A percentile compares a stretch with the other conserved stretches of the same genome.
Conservation (phyloP, 306 rosid species). For the Gynostemma pentaphyllum region DNA sequence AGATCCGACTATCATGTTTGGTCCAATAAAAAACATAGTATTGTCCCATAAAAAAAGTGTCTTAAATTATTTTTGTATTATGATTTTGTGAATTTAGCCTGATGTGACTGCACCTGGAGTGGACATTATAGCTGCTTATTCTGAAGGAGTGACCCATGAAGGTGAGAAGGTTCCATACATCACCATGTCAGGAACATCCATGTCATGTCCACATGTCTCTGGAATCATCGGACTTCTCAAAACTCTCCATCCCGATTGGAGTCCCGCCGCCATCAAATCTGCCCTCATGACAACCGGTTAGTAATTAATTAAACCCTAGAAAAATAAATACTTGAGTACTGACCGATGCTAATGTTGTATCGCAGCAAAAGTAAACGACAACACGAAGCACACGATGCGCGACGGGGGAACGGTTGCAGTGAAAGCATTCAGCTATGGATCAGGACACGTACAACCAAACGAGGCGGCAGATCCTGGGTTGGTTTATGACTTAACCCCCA, state of each 20-base stretch:
- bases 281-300: slow-evolving; percentile 57
- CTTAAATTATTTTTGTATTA: no score
- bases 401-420: slow-evolving; percentile 10
- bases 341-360: no score
- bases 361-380: slow-evolving; percentile 46
- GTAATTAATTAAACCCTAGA: not conserved
- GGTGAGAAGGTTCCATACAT: slow-evolving; percentile 23
- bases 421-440: slow-evolving; percentile 35
- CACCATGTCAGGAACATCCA: slow-evolving; percentile 65
- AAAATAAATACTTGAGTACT: no score
- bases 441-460: slow-evolving; percentile 59
- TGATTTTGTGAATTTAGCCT: no score
- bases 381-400: slow-evolving; percentile 30
- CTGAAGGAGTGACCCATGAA: slow-evolving; percentile 35
- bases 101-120: slow-evolving; percentile 76
- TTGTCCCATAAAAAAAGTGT: no score
- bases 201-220: slow-evolving; percentile 77
- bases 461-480: slow-evolving; percentile 70
- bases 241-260: slow-evolving; percentile 48
- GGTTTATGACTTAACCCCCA: slow-evolving; percentile 42
- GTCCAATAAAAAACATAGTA: no score
- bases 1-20: not conserved
- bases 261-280: slow-evolving; percentile 51
- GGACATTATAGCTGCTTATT: slow-evolving; percentile 47
- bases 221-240: slow-evolving; percentile 65